phyloP scores from a whole-genome alignment of 768 basidiomycete species.

The Asterophora lycoperdoides region DNA sequence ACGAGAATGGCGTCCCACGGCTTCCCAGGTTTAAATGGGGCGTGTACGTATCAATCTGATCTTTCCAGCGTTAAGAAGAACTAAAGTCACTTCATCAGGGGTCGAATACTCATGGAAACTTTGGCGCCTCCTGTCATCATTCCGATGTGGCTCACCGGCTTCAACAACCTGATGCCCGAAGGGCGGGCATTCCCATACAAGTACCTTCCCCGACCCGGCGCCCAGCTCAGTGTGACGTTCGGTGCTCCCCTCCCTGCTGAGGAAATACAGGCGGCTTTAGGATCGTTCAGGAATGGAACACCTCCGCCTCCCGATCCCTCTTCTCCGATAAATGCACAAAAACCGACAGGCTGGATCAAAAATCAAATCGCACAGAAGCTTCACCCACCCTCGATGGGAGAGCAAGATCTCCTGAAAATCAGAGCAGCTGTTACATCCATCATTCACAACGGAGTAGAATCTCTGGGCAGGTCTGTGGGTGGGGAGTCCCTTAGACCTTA shows the following conservation, averaged over 20 bases:
- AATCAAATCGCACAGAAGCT: conserved; percentile 5
- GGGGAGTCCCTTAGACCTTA: conserved; percentile 28
- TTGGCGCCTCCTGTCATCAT: conserved; percentile 69
- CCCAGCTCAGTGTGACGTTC: conserved; percentile 70
- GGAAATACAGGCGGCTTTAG: conserved; percentile 26
- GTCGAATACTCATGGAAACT: conserved; percentile 70
- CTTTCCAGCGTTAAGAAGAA: not conserved
- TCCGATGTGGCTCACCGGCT: conserved; percentile 89
- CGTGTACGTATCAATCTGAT: conserved; percentile 53
- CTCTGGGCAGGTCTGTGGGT: conserved; percentile 47
- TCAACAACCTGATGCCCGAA: conserved; percentile 90
- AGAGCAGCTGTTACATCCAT: conserved; percentile 53
- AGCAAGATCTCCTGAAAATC: conserved; percentile 31
- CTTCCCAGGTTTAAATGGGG: conserved; percentile 93
- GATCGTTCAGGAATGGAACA: not conserved
- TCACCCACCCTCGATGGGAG: not conserved
- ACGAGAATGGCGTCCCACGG: conserved; percentile 37
- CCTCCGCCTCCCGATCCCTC: not conserved
- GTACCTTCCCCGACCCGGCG: conserved; percentile 58
- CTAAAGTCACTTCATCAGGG: conserved; percentile 39
- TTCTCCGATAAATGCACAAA: conserved; percentile 6
- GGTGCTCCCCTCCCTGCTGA: conserved; percentile 63
- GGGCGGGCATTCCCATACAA: conserved; percentile 72
- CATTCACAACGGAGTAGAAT: conserved; percentile 50
- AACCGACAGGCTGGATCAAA: conserved; percentile 22